Base-by-base conservation (phyloP, 2,329 filamentous ascomycete genomes). In the Aspergillus phoenicis region DNA sequence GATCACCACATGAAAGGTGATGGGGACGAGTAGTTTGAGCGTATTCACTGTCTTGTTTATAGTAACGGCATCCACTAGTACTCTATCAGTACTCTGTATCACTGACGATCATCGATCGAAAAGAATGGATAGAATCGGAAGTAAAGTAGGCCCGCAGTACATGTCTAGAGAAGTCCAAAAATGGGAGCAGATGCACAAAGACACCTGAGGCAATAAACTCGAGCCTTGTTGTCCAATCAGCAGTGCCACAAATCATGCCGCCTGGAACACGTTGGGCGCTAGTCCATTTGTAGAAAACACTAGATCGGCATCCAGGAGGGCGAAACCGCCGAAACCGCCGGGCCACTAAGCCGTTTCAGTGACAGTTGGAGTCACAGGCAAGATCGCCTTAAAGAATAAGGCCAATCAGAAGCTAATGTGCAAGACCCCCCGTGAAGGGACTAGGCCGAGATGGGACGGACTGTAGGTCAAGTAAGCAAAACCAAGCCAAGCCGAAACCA, bases 321-420 rank as follows among this genome's bases (percentile, higher is more conserved):
- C 53, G 24, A 56, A 56, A 56, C 53, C 53, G 41, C 53, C 53
- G 53, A 56, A 56, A 56, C 53, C 53, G 53, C 53, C 53, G 30
- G 26, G 39, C 41, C n/a, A 38, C 53, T 56, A 56, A 56, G 10
- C 53, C 39, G 26, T 56, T 56, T 30, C 26, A 36, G 30, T 39
- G 26, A 20, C 24, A 36, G 45, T 26, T 8, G 26, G 41, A 43
- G 15, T 36, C 53, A 43, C 41, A 39, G 39, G 28, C 47, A 10
- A 30, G 47, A 51, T 30, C 47, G 47, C 26, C 47, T 30, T 33
- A 20, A n/a, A 30, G 33, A 30, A 11, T n/a, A 20, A 28, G 26
- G 10, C 47, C 26, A 51, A 51, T 28, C 15, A 30, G 24, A 51
- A 15, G 47, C n/a, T 11, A 30, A 10, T 30, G 6, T 28, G 15